Evolutionary conservation across 1,139 yeast species (phyloP), one percentile per base, ranked within the genome.

Genomic region (Saccharomyces pastorianus): DNA sequence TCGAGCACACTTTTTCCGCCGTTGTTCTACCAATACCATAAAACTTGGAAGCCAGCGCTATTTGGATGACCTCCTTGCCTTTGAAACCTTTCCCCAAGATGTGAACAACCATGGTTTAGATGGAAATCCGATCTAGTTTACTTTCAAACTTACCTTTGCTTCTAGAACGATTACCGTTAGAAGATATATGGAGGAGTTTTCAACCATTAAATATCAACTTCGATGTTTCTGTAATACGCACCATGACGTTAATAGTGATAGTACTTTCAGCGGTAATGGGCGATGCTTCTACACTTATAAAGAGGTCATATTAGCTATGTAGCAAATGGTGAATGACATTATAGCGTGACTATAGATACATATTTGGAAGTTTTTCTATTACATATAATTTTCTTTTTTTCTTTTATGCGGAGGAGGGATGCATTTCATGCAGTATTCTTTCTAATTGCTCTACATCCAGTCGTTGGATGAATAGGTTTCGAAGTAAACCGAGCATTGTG

Each of bases 21-120:
- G 88, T 82, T 53, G 75, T 72, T 56, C 76, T 74, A 4, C 98
- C 97, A 47, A 93, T 77, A 46, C 98, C 99, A 68, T 88, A 91
- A 61, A 93, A 85, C 58, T 84, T 84, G 57, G 85, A 80, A 34
- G 91, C 83, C 57, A 91, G 77, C 3, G 95, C 98, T 60, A 84
- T 81, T 54, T 64, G 67, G 25, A 73, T 66, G 3, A 72, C 67
- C 53, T 76, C 75, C 57, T 77, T 77, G 17, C 81, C 81, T 61
- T 82, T 83, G 67, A 86, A 81, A 58, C 85, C 81, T 69, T 84
- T 85, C 60, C 93, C 93, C 66, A 85, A 76, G 58, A 86, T 80
- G 65, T 85, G 88, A 46, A 85, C 88, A 58, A 83, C 90, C 93
- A 86, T 85, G 27, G 14, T 51, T 31, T 38, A 4, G 44, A 38